Conservation (phyloP, 345 rosid genomes). For the Aquilaria yunnanensis region DNA sequence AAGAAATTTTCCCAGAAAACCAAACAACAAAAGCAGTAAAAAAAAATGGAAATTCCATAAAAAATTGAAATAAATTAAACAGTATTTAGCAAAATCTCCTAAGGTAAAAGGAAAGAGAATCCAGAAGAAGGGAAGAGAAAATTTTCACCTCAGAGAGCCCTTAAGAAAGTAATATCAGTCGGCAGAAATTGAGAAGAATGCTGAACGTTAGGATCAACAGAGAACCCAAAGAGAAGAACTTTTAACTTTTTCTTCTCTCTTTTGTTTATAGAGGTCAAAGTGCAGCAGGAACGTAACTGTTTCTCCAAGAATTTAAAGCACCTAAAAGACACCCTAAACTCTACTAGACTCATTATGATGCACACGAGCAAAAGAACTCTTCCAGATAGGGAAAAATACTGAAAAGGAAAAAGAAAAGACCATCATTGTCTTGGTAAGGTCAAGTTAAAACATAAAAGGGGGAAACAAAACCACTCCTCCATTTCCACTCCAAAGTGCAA, state of each 20-base stretch:
- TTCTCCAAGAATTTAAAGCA: slow-evolving; percentile 3
- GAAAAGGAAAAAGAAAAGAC: slow-evolving; percentile 8
- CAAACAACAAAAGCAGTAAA: slow-evolving; percentile 2
- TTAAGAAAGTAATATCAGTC: not conserved
- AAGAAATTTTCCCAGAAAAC: not conserved
- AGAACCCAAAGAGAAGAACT: slow-evolving; percentile 15
- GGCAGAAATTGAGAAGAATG: not conserved
- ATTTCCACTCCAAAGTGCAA: slow-evolving; percentile 1
- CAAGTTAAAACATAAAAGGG: slow-evolving; percentile 17
- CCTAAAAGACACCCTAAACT: slow-evolving; percentile 22
- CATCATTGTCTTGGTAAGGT: slow-evolving; percentile 26
- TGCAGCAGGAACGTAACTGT: not conserved
- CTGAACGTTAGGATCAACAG: slow-evolving; percentile 9
- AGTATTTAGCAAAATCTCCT: not conserved
- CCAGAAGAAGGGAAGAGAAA: not conserved
- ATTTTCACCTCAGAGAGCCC: not conserved
- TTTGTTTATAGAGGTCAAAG: not conserved
- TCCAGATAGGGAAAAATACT: slow-evolving; percentile 1
- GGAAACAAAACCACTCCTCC: slow-evolving; percentile 8
- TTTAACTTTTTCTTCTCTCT: not conserved
- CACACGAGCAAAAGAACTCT: slow-evolving; percentile 14
- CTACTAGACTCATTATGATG: slow-evolving; percentile 34
- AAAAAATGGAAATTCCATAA: not conserved
- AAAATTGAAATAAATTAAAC: not conserved
- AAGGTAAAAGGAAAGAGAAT: not conserved